Evolutionary conservation across 2,329 filamentous ascomycete species (phyloP), one percentile per base, ranked within the genome.

Genomic region (Lachnellula willkommii): DNA sequence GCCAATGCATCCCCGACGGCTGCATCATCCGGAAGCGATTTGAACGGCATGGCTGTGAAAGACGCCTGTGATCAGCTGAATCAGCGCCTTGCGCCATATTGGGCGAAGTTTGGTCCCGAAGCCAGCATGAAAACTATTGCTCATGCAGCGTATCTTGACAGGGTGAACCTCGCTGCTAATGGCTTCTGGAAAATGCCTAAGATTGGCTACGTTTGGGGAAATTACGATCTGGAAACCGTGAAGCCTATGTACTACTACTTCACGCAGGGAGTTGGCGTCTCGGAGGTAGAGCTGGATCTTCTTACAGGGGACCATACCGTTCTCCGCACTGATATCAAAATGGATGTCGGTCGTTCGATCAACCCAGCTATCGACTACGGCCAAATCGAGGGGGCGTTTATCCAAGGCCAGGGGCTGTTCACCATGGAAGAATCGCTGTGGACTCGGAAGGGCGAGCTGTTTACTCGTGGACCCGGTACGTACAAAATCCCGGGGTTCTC

Each of bases 181-280:
- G 94, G 94, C 0, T 96, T 95, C 76, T 99, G 97, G 80, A 93
- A 91, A 69, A 99, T 94, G 0, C 94, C 94, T 0, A 92, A 97
- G 61, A 97, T 99, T 63, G 94, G 94, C 2, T 99, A 96, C 68
- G 83, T 85, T 1, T 99, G 94, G 94, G 90, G 85, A 22, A 84
- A 32, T 32, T 32, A 32, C 11, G 28, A 32, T 12, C 28, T 11
- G 28, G 9, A 4, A 32, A 32, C 9, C 28, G 28, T 32, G 9
- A 94, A 94, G 36, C 89, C 94, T 72, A 95, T 97, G 92, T 99
- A 91, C 79, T 99, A 93, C 77, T 99, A 99, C 79, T 99, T 97
- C 75, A 97, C 94, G 0, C 93, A 97, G 72, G 94, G 94, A 53
- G 92, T 97, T 4, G 84, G 93, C 0, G 92, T 9, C 20, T 20